A percentile compares a stretch with the other conserved stretches of the same genome.
These are phyloP conservation scores for Sugiyamaella paludigena DNA, from an alignment of 1,139 yeast genomes.

Conservation along the genomic window DNA sequence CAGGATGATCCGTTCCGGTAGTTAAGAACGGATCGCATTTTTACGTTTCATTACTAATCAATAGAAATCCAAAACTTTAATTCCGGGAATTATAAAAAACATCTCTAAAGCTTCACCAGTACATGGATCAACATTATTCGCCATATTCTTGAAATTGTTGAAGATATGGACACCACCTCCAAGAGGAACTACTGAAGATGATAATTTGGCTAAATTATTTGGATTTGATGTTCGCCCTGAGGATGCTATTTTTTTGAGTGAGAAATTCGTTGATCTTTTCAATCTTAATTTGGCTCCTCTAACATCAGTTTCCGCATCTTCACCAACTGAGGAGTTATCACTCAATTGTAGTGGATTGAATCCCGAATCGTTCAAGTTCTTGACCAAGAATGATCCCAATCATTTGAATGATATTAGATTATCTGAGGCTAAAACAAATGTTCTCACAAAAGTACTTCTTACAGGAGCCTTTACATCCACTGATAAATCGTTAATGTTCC, in stretches of 20 bases:
- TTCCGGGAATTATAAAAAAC: slow-evolving; percentile 51
- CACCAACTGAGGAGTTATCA: neutral
- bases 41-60: slow-evolving; percentile 2
- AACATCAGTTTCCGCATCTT: neutral
- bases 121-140: slow-evolving; percentile 60
- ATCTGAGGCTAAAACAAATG: slow-evolving; percentile 47
- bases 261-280: slow-evolving; percentile 54
- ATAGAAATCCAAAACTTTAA: slow-evolving; percentile 33
- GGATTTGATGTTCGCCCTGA: slow-evolving; percentile 32
- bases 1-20: too few relatives aligned
- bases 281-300: slow-evolving; percentile 14
- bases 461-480: slow-evolving; percentile 43
- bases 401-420: slow-evolving; percentile 52
- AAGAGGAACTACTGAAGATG: slow-evolving; percentile 47
- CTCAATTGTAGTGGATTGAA: slow-evolving; percentile 59
- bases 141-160: slow-evolving; percentile 56
- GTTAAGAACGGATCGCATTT: neutral
- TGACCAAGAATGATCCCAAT: slow-evolving; percentile 68
- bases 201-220: slow-evolving; percentile 34
- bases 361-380: slow-evolving; percentile 52
- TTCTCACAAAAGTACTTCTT: slow-evolving; percentile 39
- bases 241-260: slow-evolving; percentile 47
- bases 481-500: slow-evolving; percentile 27
- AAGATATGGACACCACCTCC: slow-evolving; percentile 51
- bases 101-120: slow-evolving; percentile 42